Base-by-base conservation (phyloP, 2,329 filamentous ascomycete species). In the Colletotrichum sp. region DNA sequence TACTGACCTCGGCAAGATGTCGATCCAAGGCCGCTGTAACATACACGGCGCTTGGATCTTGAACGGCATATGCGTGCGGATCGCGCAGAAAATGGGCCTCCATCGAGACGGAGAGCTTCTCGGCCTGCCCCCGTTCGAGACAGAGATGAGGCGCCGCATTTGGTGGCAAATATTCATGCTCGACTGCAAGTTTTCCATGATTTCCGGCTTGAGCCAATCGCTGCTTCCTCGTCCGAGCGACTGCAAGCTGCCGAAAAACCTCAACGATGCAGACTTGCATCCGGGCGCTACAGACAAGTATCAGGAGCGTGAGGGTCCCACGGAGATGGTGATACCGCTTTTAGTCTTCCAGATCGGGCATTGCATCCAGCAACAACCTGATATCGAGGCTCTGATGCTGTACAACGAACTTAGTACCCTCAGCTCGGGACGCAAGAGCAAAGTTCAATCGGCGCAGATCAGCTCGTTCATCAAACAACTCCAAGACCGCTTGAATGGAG, bases 61-160 rank as follows among this genome's bases (percentile, higher is more conserved):
- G 21, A 91, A 90, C 66, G 92, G 92, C 7, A 86, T 91, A 21
- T 87, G 91, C 10, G 86, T 94, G 30, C 89, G 92, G 21, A 91
- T 94, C 67, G 92, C 91, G 1, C 90, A 93, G 80, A 92, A 92
- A 80, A 92, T 94, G 87, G 92, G 92, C 2, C 86, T 94, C 65
- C 91, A 94, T 76, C 88, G 90, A 13, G 92, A 94, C 73, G 92
- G 91, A 36, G 88, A 89, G 76, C 82, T 84, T 28, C 84, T 92
- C 5, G 88, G 89, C 1, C 84, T 93, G 3, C 86, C 89, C 0
- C 90, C 91, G 0, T 93, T 93, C 78, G 92, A 94, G 79, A 90
- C 90, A 3, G 92, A 94, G 80, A 94, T 94, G 87, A 88, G 92
- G 16, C 86, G 92, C 59, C 87, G 92, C 6, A 86, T 94, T 39